Evolutionary conservation across 225 moss, liverwort and hornwort genomes (phyloP), one percentile per base, ranked within the genome.

Genomic region (Physcomitrium patens): DNA sequence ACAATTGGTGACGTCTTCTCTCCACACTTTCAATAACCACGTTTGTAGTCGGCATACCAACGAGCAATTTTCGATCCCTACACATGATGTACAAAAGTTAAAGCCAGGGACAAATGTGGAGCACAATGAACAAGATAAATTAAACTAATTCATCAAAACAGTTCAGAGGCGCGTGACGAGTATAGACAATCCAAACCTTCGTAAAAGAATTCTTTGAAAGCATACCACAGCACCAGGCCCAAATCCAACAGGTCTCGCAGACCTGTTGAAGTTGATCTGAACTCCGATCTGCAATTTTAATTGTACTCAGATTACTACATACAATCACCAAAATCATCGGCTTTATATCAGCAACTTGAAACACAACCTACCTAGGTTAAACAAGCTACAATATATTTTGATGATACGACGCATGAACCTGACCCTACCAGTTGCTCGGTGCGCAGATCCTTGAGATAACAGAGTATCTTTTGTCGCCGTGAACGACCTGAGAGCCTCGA

Each of bases 181-280:
- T 37, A 37, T 4, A 37, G 31, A 44, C 20, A 62, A 74, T 62
- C 54, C 75, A 69, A 68, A 80, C 85, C 85, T 82, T 85, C 42
- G 85, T 9, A 88, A 63, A 41, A 85, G 82, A 48, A 88, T 80
- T 60, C 85, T 79, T 78, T 80, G 80, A 41, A 88, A 85, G 56
- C 69, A 88, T 65, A 62, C 78, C 63, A 88, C 80, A 76, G 80
- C 85, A n/a, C 87, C 87, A 43, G 85, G 87, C 69, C 87, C 85
- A 66, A 85, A 83, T 44, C 87, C 87, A 31, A 78, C 26, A 37
- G 87, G 87, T 45, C 61, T 74, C 62, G 85, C 78, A 70, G 85
- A 82, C 68, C 80, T 82, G 50, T 85, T 76, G 12, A 88, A 85
- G 72, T 82, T 78, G n/a, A 82, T 75, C 50, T 82, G 75, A 72